These are phyloP conservation scores for Singerocomus rubriflavus DNA, from an alignment of 1,284 basidiomycete species.

Conservation along the genomic window DNA sequence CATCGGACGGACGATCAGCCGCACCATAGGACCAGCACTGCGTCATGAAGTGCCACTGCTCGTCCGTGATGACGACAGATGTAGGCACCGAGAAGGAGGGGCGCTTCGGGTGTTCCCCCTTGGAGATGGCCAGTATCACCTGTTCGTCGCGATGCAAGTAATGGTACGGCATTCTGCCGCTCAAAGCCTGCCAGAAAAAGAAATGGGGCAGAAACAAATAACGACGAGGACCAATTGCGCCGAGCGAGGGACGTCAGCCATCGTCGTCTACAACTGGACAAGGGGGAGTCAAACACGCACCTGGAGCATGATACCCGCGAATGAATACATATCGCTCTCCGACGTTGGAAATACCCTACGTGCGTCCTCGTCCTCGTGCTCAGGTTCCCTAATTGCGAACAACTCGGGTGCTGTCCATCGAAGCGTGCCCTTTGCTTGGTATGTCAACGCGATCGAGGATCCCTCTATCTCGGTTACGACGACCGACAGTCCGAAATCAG, in stretches of 20 bases:
- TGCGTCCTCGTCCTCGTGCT: neutral
- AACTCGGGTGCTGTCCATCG: neutral
- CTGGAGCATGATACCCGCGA: slow-evolving; percentile 3
- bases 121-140: neutral
- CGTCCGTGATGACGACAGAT: neutral
- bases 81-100: too few species aligned
- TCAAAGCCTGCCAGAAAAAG: neutral
- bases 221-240: neutral
- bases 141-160: neutral
- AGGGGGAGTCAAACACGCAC: neutral
- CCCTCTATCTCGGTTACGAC: slow-evolving; percentile 4
- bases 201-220: neutral
- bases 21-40: neutral
- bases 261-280: too few species aligned
- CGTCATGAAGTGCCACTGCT: neutral
- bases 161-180: neutral
- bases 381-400: neutral
- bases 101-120: too few species aligned
- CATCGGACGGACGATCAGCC: slow-evolving; percentile 15
- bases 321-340: slow-evolving; percentile 2
- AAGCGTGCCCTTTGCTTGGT: neutral
- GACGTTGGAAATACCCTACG: neutral
- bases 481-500: slow-evolving; percentile 30
- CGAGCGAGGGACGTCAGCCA: too few species aligned
- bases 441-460: neutral